Evolutionary conservation across 176 grass and related monocot genomes (phyloP).

Genomic region (Pontederia paniculata): DNA sequence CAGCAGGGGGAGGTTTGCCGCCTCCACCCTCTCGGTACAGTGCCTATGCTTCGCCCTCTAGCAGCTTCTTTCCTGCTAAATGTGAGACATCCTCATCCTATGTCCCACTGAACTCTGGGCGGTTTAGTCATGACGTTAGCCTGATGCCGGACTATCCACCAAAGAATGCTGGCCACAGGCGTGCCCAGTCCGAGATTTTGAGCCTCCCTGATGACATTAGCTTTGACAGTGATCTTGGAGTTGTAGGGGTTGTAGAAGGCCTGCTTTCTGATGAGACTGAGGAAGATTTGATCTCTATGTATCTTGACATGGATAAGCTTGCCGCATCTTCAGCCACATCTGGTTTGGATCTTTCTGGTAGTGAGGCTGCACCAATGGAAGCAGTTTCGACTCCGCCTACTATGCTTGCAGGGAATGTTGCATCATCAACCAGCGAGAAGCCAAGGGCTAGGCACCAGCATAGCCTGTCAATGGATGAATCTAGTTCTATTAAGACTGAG

Average conservation of each 20-base stretch:
- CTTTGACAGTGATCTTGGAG: conserved; percentile 19
- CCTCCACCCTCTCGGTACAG: background rate
- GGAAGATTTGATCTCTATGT: conserved; percentile 9
- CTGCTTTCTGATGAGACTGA: conserved; percentile 10
- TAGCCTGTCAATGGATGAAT: conserved; percentile 91
- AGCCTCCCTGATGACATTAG: conserved; percentile 35
- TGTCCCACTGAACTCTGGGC: background rate
- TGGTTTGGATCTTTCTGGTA: conserved; percentile 27
- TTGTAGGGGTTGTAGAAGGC: conserved; percentile 4
- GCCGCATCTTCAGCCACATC: conserved; percentile 34
- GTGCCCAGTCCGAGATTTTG: conserved; percentile 66
- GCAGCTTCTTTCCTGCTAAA: background rate
- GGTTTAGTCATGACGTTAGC: conserved; percentile 29
- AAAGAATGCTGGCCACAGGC: conserved; percentile 36
- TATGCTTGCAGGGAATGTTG: background rate
- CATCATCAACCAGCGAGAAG: conserved; percentile 1
- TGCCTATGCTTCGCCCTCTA: background rate
- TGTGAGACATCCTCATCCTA: background rate
- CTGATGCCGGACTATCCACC: conserved; percentile 33
- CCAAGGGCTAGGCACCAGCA: conserved; percentile 68
- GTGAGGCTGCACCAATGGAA: background rate
- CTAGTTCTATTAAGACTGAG: conserved; percentile 63
- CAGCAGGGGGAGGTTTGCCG: background rate
- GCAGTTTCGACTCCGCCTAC: background rate
- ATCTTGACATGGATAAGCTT: conserved; percentile 59